Evolutionary conservation across 371 early-diverging fungal species (phyloP).

Genomic region (Mucor velutinosus): DNA sequence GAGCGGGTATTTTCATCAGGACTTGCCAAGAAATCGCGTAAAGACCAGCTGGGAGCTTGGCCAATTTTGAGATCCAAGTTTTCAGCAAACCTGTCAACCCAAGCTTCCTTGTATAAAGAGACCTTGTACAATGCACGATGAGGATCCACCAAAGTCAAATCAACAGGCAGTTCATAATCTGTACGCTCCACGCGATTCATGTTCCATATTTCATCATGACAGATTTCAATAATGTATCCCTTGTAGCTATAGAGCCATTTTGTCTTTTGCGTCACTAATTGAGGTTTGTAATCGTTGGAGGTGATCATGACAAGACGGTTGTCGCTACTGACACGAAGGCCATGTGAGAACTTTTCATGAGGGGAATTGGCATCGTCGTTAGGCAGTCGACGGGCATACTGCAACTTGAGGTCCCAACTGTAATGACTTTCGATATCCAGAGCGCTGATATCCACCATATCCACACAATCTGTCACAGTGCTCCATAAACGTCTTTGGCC

Average conservation of each 20-base stretch:
- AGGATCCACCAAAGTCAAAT: constrained; percentile 25
- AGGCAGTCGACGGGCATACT: constrained; percentile 35
- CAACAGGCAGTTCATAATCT: constrained; percentile 31
- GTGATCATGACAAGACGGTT: constrained; percentile 31
- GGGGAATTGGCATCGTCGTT: constrained; percentile 35
- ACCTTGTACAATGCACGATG: constrained; percentile 37
- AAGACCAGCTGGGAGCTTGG: constrained; percentile 45
- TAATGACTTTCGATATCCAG: constrained; percentile 40
- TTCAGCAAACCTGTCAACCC: constrained; percentile 41
- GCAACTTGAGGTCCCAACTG: constrained; percentile 46
- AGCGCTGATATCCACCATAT: constrained; percentile 32
- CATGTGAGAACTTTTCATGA: constrained; percentile 40
- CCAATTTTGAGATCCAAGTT: constrained; percentile 42
- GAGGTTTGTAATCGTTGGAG: constrained; percentile 27
- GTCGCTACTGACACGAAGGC: constrained; percentile 14
- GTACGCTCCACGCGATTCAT: constrained; percentile 16
- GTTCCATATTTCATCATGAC: constrained; percentile 48
- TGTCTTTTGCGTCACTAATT: constrained; percentile 35
- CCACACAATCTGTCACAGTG: constrained; percentile 33
- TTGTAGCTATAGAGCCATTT: constrained; percentile 44
- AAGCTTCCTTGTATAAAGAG: constrained; percentile 34
- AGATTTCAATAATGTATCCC: constrained; percentile 40
- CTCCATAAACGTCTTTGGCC: constrained; percentile 33
- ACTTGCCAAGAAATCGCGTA: constrained; percentile 31
- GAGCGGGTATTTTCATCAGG: constrained; percentile 27